Evolutionary conservation across 768 basidiomycete species (phyloP).

Genomic region (Termitomyces titanicus): DNA sequence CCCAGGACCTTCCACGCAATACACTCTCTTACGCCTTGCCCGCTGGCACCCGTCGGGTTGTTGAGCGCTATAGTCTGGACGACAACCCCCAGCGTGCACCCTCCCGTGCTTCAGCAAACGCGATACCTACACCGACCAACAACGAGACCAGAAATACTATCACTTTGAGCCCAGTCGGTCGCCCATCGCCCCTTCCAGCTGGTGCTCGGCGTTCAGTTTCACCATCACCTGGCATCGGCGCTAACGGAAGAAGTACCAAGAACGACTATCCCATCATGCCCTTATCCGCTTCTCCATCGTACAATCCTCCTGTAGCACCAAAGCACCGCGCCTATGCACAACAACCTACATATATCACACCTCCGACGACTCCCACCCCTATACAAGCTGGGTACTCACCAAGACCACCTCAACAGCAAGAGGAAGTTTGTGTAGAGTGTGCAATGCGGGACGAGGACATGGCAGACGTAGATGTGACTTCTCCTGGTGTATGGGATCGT

Average conservation of each 20-base stretch:
- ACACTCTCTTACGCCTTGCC: conserved; percentile 44
- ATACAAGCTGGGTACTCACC: conserved; percentile 63
- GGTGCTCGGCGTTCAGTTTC: conserved; percentile 46
- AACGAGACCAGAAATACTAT: conserved; percentile 22
- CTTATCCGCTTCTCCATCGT: conserved; percentile 54
- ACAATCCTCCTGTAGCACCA: conserved; percentile 62
- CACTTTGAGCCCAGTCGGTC: conserved; percentile 17
- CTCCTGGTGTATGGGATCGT: conserved; percentile 87
- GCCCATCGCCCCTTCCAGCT: conserved; percentile 33
- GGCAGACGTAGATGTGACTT: conserved; percentile 89
- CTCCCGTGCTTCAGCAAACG: conserved; percentile 33
- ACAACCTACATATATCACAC: conserved; percentile 75
- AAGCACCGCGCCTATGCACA: conserved; percentile 67
- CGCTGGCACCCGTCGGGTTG: conserved; percentile 40
- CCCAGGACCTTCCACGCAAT: conserved; percentile 35
- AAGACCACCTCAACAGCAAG: conserved; percentile 48
- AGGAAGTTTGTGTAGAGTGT: conserved; percentile 94
- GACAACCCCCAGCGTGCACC: conserved; percentile 34
- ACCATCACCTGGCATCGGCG: conserved; percentile 31
- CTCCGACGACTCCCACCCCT: conserved; percentile 46
- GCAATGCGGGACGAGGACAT: conserved; percentile 99
- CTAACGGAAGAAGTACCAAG: conserved; percentile 26
- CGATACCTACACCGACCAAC: conserved; percentile 26
- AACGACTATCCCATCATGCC: conserved; percentile 47
- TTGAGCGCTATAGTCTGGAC: conserved; percentile 52